Conservation (phyloP, 2,329 filamentous ascomycete species). For the Diaporthe ampelina region DNA sequence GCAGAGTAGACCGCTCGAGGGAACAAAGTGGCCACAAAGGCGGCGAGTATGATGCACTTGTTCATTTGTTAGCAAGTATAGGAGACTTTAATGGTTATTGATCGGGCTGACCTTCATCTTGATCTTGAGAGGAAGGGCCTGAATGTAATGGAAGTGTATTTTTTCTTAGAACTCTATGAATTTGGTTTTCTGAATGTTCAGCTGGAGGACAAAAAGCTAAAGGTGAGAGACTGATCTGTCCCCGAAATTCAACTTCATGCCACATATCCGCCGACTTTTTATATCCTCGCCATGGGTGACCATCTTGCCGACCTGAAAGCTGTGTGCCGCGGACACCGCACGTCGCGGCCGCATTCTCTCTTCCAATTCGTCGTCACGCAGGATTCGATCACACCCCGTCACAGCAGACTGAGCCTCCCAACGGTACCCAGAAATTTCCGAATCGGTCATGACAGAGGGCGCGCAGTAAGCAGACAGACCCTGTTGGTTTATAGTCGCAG, state of each 20-base stretch:
- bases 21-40: not conserved
- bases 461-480: constrained; percentile 11
- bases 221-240: not conserved
- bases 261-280: not conserved
- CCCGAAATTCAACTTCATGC: not conserved
- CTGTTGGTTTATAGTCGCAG: not conserved
- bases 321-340: not conserved
- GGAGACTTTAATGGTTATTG: not conserved
- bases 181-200: not conserved
- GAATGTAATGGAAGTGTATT: too few species aligned
- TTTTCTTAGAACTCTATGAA: not conserved
- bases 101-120: constrained; percentile 18
- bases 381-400: not conserved
- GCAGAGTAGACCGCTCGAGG: not conserved
- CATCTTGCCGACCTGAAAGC: not conserved
- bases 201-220: not conserved
- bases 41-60: constrained; percentile 3
- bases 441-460: not conserved
- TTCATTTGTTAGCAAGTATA: not conserved
- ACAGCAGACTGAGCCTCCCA: constrained; percentile 12
- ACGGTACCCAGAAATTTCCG: not conserved
- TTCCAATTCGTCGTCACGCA: not conserved
- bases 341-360: not conserved
- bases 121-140: too few species aligned
- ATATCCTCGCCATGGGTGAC: not conserved